Evolutionary conservation across 2,329 filamentous ascomycete species (phyloP).

Genomic region (Juglanconis juglandina): DNA sequence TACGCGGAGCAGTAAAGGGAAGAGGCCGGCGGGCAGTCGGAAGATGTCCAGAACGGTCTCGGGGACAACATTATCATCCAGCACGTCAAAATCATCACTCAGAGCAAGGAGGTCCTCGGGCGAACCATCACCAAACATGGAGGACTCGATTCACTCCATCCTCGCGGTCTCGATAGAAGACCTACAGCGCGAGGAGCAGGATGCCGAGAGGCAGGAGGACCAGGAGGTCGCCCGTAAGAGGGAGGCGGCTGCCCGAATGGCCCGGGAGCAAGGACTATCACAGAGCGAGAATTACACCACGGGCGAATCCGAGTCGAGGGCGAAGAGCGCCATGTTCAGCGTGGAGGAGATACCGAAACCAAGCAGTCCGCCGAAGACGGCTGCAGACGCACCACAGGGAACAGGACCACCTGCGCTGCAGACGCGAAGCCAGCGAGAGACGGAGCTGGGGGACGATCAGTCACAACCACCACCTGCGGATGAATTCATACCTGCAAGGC

Average conservation of each 20-base stretch:
- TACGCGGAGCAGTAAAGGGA: conserved; percentile 58
- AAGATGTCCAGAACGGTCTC: conserved; percentile 51
- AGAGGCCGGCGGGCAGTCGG: conserved; percentile 38
- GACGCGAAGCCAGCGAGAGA: not conserved
- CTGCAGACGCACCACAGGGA: not conserved
- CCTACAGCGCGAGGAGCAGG: conserved; percentile 45
- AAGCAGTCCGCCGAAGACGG: conserved; percentile 9
- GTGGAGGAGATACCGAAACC: conserved; percentile 28
- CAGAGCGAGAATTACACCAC: conserved; percentile 29
- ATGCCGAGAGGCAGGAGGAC: conserved; percentile 49
- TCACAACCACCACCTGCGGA: conserved; percentile 8
- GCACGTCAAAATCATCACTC: conserved; percentile 26
- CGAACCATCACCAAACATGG: conserved; percentile 31
- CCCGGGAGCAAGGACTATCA: conserved; percentile 45
- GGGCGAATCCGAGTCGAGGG: conserved; percentile 32
- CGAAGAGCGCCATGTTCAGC: conserved; percentile 28
- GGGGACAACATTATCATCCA: conserved; percentile 54
- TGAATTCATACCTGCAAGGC: conserved; percentile 55
- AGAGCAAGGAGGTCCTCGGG: conserved; percentile 23
- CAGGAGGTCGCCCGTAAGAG: conserved; percentile 51
- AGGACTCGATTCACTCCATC: conserved; percentile 33
- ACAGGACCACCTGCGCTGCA: not conserved
- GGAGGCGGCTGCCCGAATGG: conserved; percentile 49
- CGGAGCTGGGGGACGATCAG: conserved; percentile 17
- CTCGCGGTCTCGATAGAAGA: conserved; percentile 47